phyloP scores from a whole-genome alignment of 495 filamentous ascomycete species.

The Penicillium nucicola region DNA sequence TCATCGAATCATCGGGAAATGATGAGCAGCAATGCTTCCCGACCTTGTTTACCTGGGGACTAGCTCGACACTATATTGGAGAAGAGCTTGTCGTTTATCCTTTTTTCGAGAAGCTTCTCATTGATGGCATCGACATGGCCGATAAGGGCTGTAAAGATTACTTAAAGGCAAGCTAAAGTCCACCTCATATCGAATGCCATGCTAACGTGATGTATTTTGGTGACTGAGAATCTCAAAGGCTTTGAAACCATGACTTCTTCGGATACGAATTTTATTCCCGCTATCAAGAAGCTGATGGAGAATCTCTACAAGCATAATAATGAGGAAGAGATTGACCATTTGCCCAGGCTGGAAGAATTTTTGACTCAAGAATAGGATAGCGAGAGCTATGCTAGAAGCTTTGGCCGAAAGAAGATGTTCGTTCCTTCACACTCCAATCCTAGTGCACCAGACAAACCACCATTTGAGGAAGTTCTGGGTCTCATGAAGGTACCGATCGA shows the following conservation, averaged over 20 bases:
- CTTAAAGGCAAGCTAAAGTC: slow-evolving; percentile 34
- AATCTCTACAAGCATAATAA: slow-evolving; percentile 55
- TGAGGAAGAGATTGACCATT: slow-evolving; percentile 56
- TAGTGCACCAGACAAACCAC: slow-evolving; percentile 33
- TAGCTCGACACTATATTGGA: slow-evolving; percentile 62
- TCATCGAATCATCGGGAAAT: no score
- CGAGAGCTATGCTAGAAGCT: slow-evolving; percentile 45
- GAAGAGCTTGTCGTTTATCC: slow-evolving; percentile 73
- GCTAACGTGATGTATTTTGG: slow-evolving; percentile 29
- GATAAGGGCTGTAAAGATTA: slow-evolving; percentile 61
- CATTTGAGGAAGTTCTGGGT: slow-evolving; percentile 29
- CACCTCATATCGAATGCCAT: background rate
- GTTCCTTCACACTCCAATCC: slow-evolving; percentile 58
- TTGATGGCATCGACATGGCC: slow-evolving; percentile 47
- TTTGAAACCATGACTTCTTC: slow-evolving; percentile 55
- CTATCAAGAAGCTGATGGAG: slow-evolving; percentile 50
- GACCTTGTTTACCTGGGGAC: slow-evolving; percentile 70
- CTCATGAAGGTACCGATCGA: slow-evolving; percentile 34
- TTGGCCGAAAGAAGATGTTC: slow-evolving; percentile 59
- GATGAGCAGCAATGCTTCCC: slow-evolving; percentile 52
- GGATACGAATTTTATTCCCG: slow-evolving; percentile 47
- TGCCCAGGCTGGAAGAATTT: slow-evolving; percentile 50
- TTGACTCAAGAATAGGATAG: slow-evolving; percentile 37
- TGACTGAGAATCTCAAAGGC: slow-evolving; percentile 58
- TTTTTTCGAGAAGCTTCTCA: slow-evolving; percentile 56